Base-by-base conservation (phyloP, 2,329 filamentous ascomycete species). In the Penicillium sp. region DNA sequence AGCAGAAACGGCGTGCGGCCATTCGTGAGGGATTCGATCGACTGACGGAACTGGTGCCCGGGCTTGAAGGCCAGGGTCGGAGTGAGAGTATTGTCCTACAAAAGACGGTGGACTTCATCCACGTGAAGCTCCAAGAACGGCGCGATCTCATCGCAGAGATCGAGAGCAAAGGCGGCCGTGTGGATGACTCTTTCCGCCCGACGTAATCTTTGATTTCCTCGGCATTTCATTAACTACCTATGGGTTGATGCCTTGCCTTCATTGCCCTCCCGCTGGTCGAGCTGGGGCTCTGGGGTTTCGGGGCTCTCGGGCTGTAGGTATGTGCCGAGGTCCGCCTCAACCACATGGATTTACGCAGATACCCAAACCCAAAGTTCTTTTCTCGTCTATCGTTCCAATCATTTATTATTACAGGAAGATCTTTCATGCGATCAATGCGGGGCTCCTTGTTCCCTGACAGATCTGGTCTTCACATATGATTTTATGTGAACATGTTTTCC, bases 21-120 rank as follows among this genome's bases (percentile, higher is more conserved):
- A 95, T 95, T 57, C 80, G 90, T 39, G 83, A 88, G 50, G 88
- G 87, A 49, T 95, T 95, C 67, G 89, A 95, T 68, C 80, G 84
- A 29, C 79, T 95, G 22, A 88, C 88, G 13, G 81, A 84, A 45
- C 78, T 95, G 28, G 88, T 95, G 1, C 90, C 90, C 0, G 89
- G 88, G 0, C 77, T 95, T 45, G 81, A 88, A 61, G 90, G 90
- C 0, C 87, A 91, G 63, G 90, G 87, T 1, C 83, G 89, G 38
- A 93, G 88, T 56, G 90, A 95, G 68, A 88, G 88, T 25, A 77
- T 89, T 14, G 89, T 95, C n/a, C 76, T 95, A 18, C 82, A 84
- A 55, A 80, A 80, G 56, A 87, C 85, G 0, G 80, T 87, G 27
- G 82, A 85, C 12, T 86, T 78, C 54, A 84, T 88, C 63, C 76